Evolutionary conservation across 768 basidiomycete species (phyloP).

Genomic region (Leccinum longicurvipes): DNA sequence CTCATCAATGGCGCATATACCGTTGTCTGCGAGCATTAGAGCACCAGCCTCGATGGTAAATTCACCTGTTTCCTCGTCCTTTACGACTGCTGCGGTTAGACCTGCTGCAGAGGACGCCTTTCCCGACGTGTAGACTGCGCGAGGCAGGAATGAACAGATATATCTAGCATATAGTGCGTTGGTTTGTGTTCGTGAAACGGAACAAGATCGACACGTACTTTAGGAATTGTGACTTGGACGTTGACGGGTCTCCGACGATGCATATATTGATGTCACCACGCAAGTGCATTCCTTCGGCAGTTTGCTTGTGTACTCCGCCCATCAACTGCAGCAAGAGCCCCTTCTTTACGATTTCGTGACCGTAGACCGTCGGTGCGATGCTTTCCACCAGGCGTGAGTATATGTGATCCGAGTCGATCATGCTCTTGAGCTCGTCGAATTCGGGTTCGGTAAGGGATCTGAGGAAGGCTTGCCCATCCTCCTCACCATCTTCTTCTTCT

Average conservation of each 20-base stretch:
- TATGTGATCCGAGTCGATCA: slow-evolving; percentile 94
- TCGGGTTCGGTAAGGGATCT: slow-evolving; percentile 89
- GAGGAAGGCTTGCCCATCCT: slow-evolving; percentile 80
- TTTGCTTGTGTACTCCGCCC: slow-evolving; percentile 98
- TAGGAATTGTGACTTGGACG: slow-evolving; percentile 97
- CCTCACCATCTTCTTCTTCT: slow-evolving; percentile 78
- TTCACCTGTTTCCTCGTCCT: slow-evolving; percentile 97
- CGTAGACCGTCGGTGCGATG: slow-evolving; percentile 97
- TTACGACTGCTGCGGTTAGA: slow-evolving; percentile 97
- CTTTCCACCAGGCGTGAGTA: slow-evolving; percentile 91
- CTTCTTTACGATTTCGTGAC: slow-evolving; percentile 99
- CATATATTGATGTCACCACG: slow-evolving; percentile 98
- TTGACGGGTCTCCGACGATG: slow-evolving; percentile 95
- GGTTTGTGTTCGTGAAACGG: neutral
- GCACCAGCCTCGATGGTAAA: slow-evolving; percentile 99
- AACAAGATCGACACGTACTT: slow-evolving; percentile 57
- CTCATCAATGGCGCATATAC: slow-evolving; percentile 99
- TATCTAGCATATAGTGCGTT: slow-evolving; percentile 53
- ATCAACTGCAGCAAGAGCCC: slow-evolving; percentile 93
- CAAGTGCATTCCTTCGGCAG: slow-evolving; percentile 94
- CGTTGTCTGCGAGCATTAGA: slow-evolving; percentile 98
- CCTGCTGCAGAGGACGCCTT: slow-evolving; percentile 99
- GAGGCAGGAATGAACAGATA: slow-evolving; percentile 95
- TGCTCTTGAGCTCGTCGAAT: slow-evolving; percentile 88
- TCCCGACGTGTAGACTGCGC: slow-evolving; percentile 98